Evolutionary conservation across 2,329 filamentous ascomycete species (phyloP), one percentile per base, ranked within the genome.

Genomic region (Claviceps lovelessii): DNA sequence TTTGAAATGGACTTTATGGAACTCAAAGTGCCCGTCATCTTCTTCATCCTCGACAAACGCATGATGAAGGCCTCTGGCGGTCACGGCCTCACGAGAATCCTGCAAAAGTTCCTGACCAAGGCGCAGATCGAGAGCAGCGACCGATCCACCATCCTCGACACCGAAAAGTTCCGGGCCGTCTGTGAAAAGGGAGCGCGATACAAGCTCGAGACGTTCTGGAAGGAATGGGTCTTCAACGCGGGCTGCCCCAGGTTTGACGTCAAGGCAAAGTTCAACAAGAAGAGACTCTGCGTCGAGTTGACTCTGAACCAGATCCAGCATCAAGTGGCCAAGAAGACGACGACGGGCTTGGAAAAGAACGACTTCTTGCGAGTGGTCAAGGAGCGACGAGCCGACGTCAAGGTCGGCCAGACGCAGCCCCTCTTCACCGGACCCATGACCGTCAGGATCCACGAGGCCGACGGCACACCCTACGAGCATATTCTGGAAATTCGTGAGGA

Each of bases 391-490:
- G 76, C 84, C 57, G 80, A 80, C 37, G 78, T 95, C 41, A 83
- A 82, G 55, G 78, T 83, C 17, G 84, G 83, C 15, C 78, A 82
- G 53, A 73, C 88, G 17, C 87, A 88, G 59, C 79, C 83, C n/a
- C 78, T 88, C 1, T 97, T 97, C 63, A 93, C 90, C 0, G 93
- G 93, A 0, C 91, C 93, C 0, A 95, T 98, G 88, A 98, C 93
- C 0, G 91, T 98, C 59, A 80, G 93, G 37, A 96, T 98, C 58
- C 93, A 98, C 70, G 93, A 98, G 72, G 93, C 93, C 29, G 94
- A 98, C 64, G 93, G 93, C 10, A 97, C 93, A 0, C 93, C 93
- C 2, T 98, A 98, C 65, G 93, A 98, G 67, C 93, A 98, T 65
- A 96, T 96, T 58, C 85, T 97, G 37, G 89, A 96, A 63, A 95